These are phyloP conservation scores for Kregervanrija pseudodelftensis DNA, from an alignment of 805 yeast species.

Conservation along the genomic window DNA sequence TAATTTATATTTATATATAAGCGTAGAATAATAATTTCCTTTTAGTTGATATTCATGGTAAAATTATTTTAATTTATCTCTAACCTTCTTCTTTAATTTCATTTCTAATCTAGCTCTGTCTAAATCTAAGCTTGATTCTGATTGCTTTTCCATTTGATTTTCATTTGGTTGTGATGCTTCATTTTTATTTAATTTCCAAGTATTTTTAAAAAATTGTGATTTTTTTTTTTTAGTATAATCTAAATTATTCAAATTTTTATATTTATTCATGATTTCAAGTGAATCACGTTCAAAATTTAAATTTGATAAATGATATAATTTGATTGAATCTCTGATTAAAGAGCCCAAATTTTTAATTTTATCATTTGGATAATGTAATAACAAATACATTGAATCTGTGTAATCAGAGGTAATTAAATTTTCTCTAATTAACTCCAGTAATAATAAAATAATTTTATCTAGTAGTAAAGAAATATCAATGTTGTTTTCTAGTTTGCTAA, in stretches of 20 bases:
- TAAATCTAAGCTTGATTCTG: conserved; percentile 22
- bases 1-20: neutral
- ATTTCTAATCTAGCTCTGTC: conserved; percentile 43
- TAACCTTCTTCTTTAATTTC: conserved; percentile 40
- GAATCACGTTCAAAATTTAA: neutral
- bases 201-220: neutral
- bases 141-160: conserved; percentile 1
- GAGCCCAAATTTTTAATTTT: conserved; percentile 7
- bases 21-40: neutral
- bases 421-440: conserved; percentile 36
- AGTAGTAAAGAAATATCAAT: conserved; percentile 29
- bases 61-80: conserved; percentile 13
- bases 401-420: conserved; percentile 43
- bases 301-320: conserved; percentile 7
- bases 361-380: conserved; percentile 40
- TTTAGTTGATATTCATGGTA: neutral
- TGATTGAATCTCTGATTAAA: conserved; percentile 16
- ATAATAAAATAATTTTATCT: conserved; percentile 34
- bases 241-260: conserved; percentile 18
- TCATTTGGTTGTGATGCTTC: conserved; percentile 7
- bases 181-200: too few species aligned
- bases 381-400: conserved; percentile 41
- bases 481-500: conserved; percentile 16
- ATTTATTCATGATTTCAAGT: conserved; percentile 8
- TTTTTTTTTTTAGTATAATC: conserved; percentile 11